Evolutionary conservation across 257 asterid species (phyloP).

Genomic region (Penstemon davidsonii): DNA sequence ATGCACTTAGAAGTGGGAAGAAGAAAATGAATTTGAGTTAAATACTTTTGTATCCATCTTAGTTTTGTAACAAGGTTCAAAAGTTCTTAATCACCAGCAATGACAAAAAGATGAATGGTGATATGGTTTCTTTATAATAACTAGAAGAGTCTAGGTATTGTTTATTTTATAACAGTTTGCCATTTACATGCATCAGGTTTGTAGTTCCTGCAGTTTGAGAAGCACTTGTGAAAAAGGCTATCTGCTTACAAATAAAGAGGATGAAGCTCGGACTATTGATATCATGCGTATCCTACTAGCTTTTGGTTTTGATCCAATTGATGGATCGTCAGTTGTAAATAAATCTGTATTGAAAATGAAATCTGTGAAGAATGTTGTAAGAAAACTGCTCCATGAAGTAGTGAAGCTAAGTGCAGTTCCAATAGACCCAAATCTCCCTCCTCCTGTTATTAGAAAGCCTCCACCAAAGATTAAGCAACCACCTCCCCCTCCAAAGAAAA

Average conservation of each 20-base stretch:
- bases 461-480: constrained; percentile 95
- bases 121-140: background rate
- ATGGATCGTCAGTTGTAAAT: constrained; percentile 57
- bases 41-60: background rate
- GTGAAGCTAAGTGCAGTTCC: constrained; percentile 96
- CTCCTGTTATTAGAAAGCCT: constrained; percentile 76
- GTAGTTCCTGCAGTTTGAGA: constrained; percentile 95
- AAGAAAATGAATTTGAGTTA: background rate
- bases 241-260: constrained; percentile 88
- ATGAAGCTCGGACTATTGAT: constrained; percentile 86
- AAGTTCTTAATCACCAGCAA: background rate
- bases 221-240: constrained; percentile 89
- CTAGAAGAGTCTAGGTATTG: background rate
- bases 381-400: constrained; percentile 81
- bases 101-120: background rate
- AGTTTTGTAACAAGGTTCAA: background rate
- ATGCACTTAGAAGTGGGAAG: background rate
- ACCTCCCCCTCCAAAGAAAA: constrained; percentile 86
- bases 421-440: constrained; percentile 90
- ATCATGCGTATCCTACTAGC: constrained; percentile 83
- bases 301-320: constrained; percentile 75
- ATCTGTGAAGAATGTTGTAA: constrained; percentile 69
- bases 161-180: constrained; percentile 6
- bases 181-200: constrained; percentile 59
- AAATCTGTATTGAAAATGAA: constrained; percentile 68